A percentile compares a stretch with the other conserved stretches of the same genome.
phyloP scores from a whole-genome alignment of 1,284 basidiomycete species.

The Cutaneotrichosporon cavernicola region DNA sequence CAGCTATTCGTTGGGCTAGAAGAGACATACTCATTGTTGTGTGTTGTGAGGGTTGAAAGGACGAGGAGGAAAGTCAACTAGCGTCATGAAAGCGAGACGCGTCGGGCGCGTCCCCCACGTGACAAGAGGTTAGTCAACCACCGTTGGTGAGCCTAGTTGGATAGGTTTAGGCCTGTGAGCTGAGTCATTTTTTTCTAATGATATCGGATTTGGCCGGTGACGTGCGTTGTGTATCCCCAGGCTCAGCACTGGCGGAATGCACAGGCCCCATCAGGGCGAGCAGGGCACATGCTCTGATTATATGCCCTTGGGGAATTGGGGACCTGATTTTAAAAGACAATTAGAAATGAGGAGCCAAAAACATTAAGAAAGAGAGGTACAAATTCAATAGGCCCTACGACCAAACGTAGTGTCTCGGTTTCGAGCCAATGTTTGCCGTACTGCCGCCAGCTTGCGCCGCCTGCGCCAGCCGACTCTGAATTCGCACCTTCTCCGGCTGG shows the following conservation, averaged over 20 bases:
- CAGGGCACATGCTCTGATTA: too few species aligned
- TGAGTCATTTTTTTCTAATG: neutral
- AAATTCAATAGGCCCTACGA: neutral
- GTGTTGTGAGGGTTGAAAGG: neutral
- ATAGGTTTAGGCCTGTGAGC: neutral
- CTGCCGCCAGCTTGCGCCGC: too few species aligned
- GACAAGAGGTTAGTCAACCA: constrained; percentile 14
- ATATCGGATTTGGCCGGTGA: constrained; percentile 3
- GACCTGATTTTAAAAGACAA: neutral
- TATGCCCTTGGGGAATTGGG: too few species aligned
- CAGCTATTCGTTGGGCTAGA: neutral
- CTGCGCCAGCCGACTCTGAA: too few species aligned
- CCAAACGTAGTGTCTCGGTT: neutral
- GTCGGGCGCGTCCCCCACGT: constrained; percentile 4
- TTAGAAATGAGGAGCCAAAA: neutral
- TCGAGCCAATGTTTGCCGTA: too few species aligned
- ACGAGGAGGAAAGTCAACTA: constrained; percentile 12
- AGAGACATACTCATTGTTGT: constrained; percentile 22
- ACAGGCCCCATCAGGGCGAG: neutral
- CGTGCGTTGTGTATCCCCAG: too few species aligned
- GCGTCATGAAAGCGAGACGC: constrained; percentile 18
- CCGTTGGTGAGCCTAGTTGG: neutral
- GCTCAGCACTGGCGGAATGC: neutral
- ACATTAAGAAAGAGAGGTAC: neutral
- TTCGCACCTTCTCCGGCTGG: neutral